These are phyloP conservation scores for Fragosphaeria purpurea DNA, from an alignment of 2,329 filamentous ascomycete genomes.

Conservation along the genomic window DNA sequence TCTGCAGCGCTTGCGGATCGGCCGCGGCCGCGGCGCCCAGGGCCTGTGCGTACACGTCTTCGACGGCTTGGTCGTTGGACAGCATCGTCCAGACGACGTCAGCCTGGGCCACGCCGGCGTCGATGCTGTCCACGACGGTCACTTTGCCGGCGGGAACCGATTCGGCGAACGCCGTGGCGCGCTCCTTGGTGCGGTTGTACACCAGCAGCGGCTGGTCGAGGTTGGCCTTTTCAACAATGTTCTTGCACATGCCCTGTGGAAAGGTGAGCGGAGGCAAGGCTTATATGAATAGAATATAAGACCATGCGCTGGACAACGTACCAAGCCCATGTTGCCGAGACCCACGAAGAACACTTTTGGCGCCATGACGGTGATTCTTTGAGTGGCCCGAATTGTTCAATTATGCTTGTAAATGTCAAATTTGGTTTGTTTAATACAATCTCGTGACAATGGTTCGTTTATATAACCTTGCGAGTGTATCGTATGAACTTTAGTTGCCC, in stretches of 20 bases:
- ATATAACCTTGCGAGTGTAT: no score
- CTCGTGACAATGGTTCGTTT: no score
- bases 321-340: slow-evolving; percentile 79
- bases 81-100: slow-evolving; percentile 79
- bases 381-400: neutral
- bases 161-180: slow-evolving; percentile 52
- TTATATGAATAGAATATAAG: no score
- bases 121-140: slow-evolving; percentile 51
- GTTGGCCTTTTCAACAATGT: slow-evolving; percentile 67
- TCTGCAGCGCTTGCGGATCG: slow-evolving; percentile 47
- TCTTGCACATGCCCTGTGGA: slow-evolving; percentile 68
- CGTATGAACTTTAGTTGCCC: no score
- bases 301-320: slow-evolving; percentile 28
- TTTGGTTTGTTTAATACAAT: no score
- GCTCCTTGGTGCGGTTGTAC: slow-evolving; percentile 66
- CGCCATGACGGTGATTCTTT: slow-evolving; percentile 32
- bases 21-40: slow-evolving; percentile 46
- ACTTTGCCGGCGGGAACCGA: slow-evolving; percentile 52
- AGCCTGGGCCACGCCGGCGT: slow-evolving; percentile 55
- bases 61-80: slow-evolving; percentile 72
- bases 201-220: slow-evolving; percentile 63
- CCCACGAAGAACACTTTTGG: slow-evolving; percentile 67
- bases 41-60: slow-evolving; percentile 57
- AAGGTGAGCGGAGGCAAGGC: neutral
- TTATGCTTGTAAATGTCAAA: neutral